Conservation (phyloP, 768 basidiomycete genomes). For the Boletus sp. region DNA sequence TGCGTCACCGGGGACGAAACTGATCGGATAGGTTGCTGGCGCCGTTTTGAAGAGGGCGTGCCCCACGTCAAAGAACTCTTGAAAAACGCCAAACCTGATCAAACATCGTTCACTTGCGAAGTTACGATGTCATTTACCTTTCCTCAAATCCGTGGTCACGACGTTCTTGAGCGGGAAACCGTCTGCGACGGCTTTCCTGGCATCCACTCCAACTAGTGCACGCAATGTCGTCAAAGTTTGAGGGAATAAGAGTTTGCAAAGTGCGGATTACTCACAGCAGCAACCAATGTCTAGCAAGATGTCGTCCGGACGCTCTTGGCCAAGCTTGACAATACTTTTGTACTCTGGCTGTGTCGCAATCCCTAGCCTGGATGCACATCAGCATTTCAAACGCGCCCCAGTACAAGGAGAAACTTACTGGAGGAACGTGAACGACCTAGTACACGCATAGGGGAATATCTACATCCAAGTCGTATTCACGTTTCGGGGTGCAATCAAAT, state of each 20-base stretch:
- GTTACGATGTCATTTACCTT: constrained; percentile 24
- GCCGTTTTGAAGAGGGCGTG: constrained; percentile 61
- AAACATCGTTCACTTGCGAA: neutral
- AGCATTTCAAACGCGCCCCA: neutral
- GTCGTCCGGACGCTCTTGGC: constrained; percentile 33
- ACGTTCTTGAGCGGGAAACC: constrained; percentile 42
- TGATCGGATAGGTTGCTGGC: constrained; percentile 47
- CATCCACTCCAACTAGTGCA: constrained; percentile 31
- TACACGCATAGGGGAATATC: constrained; percentile 31
- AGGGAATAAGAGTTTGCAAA: neutral
- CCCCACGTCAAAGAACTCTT: constrained; percentile 58
- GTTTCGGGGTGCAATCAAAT: neutral
- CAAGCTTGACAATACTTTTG: constrained; percentile 33
- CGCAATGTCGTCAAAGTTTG: neutral
- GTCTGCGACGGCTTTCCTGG: constrained; percentile 40
- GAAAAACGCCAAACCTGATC: neutral
- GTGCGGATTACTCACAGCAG: constrained; percentile 35
- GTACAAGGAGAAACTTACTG: constrained; percentile 5
- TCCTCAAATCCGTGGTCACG: constrained; percentile 39
- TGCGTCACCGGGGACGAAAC: constrained; percentile 54
- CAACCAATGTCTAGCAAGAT: constrained; percentile 48
- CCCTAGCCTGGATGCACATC: constrained; percentile 5
- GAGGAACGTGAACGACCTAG: constrained; percentile 25
- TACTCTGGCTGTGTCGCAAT: constrained; percentile 19
- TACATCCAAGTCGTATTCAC: neutral